Conservation (phyloP, 208 protist species). For the Leptomonas pyrrhocoris region DNA sequence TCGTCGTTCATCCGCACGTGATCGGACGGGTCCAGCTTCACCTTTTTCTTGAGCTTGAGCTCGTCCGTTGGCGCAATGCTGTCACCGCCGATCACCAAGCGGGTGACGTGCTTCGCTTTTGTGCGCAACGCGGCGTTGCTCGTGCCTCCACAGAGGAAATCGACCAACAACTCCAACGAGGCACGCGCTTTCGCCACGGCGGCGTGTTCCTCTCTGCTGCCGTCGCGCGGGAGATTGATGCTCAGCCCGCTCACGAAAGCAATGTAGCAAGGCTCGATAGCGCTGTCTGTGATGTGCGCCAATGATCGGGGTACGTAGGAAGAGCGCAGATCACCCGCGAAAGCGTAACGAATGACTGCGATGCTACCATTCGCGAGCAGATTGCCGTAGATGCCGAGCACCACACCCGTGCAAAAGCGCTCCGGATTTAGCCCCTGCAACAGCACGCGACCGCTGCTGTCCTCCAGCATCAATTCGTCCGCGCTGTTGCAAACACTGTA, state of each 20-base stretch:
- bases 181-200: constrained; percentile 35
- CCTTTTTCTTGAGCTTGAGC: constrained; percentile 83
- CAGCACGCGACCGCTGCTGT: constrained; percentile 78
- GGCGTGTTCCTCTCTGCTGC: constrained; percentile 25
- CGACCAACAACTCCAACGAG: constrained; percentile 73
- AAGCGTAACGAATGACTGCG: constrained; percentile 61
- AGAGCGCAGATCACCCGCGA: constrained; percentile 41
- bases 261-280: constrained; percentile 70
- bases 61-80: constrained; percentile 89
- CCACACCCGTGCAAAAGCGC: constrained; percentile 79
- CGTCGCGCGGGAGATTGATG: constrained; percentile 29
- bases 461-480: constrained; percentile 84
- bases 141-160: constrained; percentile 80
- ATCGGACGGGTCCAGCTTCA: constrained; percentile 85
- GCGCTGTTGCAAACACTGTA: constrained; percentile 53
- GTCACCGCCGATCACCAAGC: constrained; percentile 86
- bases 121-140: constrained; percentile 45
- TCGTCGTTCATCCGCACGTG: constrained; percentile 73
- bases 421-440: constrained; percentile 57
- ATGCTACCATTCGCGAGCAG: constrained; percentile 69
- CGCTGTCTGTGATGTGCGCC: background rate
- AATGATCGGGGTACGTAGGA: constrained; percentile 61
- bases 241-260: constrained; percentile 83
- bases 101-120: constrained; percentile 60
- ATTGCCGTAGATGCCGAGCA: constrained; percentile 74